Percentiles rank a stretch among this genome's conserved stretches.
These are phyloP conservation scores for Neofusicoccum parvum DNA, from an alignment of 2,329 filamentous ascomycete genomes.

Conservation along the genomic window DNA sequence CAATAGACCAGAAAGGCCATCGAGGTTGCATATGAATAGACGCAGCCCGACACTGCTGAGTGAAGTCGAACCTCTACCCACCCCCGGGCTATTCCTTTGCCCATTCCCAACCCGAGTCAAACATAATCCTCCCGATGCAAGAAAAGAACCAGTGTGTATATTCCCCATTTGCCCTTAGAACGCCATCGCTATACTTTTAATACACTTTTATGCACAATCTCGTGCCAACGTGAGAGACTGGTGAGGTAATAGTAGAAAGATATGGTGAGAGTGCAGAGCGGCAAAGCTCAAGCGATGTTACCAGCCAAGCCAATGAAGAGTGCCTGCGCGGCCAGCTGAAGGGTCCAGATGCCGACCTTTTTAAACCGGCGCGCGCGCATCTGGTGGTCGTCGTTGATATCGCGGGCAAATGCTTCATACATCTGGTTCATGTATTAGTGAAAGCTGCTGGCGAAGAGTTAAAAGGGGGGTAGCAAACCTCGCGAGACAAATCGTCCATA, in stretches of 20 bases:
- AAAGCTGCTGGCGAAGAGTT: background rate
- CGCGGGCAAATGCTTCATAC: conserved; percentile 89
- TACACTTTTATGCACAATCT: conserved; percentile 20
- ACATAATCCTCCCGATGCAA: background rate
- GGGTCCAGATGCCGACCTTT: conserved; percentile 95
- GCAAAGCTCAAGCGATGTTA: conserved; percentile 58
- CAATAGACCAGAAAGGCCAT: background rate
- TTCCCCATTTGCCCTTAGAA: background rate
- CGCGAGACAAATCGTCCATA: conserved; percentile 89
- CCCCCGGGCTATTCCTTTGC: background rate
- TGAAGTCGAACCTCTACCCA: background rate
- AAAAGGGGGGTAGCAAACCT: conserved; percentile 52
- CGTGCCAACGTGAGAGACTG: background rate
- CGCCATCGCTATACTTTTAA: conserved; percentile 16
- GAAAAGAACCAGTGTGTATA: background rate
- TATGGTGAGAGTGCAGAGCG: background rate
- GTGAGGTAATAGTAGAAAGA: background rate
- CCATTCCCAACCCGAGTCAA: background rate
- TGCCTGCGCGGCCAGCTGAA: conserved; percentile 88
- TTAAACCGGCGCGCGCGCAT: conserved; percentile 83
- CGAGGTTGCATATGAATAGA: background rate
- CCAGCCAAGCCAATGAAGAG: conserved; percentile 94
- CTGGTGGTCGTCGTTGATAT: conserved; percentile 89
- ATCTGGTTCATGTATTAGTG: conserved; percentile 51
- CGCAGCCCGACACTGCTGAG: background rate